Evolutionary conservation across 2,329 filamentous ascomycete genomes (phyloP).

Genomic region (Penicillium sp.): DNA sequence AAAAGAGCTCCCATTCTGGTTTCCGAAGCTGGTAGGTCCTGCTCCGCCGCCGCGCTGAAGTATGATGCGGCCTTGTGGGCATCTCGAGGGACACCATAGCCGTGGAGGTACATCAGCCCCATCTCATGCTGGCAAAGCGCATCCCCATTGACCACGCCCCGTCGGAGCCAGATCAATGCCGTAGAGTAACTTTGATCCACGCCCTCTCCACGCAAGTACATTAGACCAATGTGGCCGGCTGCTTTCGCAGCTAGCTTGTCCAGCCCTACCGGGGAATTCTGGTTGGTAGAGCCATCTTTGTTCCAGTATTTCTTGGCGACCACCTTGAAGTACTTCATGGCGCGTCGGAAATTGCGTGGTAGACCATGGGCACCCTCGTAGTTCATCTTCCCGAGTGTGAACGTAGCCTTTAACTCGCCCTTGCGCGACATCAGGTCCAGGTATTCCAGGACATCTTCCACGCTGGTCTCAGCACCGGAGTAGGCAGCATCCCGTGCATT

Average conservation of each 20-base stretch:
- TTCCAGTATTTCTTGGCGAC: conserved; percentile 78
- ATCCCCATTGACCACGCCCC: conserved; percentile 69
- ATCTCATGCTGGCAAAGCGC: conserved; percentile 77
- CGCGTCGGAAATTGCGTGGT: conserved; percentile 64
- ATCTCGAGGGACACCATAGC: conserved; percentile 66
- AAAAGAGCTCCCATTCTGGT: conserved; percentile 78
- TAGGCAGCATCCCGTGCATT: conserved; percentile 71
- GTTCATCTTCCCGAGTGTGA: conserved; percentile 76
- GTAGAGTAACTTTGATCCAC: conserved; percentile 70
- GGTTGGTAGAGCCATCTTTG: conserved; percentile 66
- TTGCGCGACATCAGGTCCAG: conserved; percentile 84
- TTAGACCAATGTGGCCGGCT: conserved; percentile 79
- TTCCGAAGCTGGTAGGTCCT: conserved; percentile 73
- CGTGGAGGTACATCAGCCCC: conserved; percentile 75
- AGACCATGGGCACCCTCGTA: conserved; percentile 79
- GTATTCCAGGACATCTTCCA: conserved; percentile 93
- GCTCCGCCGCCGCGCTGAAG: conserved; percentile 72
- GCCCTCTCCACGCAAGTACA: conserved; percentile 84
- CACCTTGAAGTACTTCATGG: conserved; percentile 73
- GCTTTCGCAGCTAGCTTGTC: conserved; percentile 77
- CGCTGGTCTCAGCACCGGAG: conserved; percentile 74
- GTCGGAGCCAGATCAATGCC: conserved; percentile 76
- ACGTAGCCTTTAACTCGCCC: conserved; percentile 79
- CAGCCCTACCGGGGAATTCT: conserved; percentile 62
- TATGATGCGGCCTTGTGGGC: conserved; percentile 65